Conservation (phyloP, 176 grass and related monocot species). For the Triticum timopheevii region DNA sequence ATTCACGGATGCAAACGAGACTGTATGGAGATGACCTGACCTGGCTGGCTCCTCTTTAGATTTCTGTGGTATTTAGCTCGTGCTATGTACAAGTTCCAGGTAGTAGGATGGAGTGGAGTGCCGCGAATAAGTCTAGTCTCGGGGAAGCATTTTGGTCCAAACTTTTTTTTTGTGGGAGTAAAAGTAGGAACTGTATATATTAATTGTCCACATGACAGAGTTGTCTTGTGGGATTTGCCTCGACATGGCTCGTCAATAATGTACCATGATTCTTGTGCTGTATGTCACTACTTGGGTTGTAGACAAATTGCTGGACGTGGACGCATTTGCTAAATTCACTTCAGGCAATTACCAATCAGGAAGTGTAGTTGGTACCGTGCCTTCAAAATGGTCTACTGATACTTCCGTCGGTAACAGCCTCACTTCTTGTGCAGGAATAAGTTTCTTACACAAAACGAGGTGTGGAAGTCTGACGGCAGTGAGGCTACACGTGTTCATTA, state of each 20-base stretch:
- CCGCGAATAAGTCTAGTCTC: slow-evolving; percentile 2
- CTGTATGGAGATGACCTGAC: slow-evolving; percentile 64
- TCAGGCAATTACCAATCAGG: no score
- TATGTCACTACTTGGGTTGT: slow-evolving; percentile 8
- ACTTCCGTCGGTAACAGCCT: no score
- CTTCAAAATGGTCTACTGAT: no score
- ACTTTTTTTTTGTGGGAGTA: slow-evolving; percentile 42
- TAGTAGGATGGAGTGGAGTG: slow-evolving; percentile 39
- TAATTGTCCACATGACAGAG: slow-evolving; percentile 17
- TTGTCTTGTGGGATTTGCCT: slow-evolving; percentile 8
- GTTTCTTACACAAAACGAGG: no score
- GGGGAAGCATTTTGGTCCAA: slow-evolving; percentile 29
- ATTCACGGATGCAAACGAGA: slow-evolving; percentile 87
- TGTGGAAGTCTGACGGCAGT: no score
- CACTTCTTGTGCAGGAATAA: no score
- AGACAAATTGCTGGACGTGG: background rate
- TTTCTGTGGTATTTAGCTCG: slow-evolving; percentile 37
- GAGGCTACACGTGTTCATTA: no score
- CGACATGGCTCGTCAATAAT: slow-evolving; percentile 26
- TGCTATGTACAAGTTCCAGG: slow-evolving; percentile 48
- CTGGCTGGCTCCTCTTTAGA: background rate
- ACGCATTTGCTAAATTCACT: slow-evolving; percentile 2
- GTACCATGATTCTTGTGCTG: slow-evolving; percentile 8
- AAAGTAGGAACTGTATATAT: slow-evolving; percentile 43
- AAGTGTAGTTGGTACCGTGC: no score